Evolutionary conservation across 352 stramenopile species (phyloP), one percentile per base, ranked within the genome.

Genomic region (Globisporangium iwayamae): DNA sequence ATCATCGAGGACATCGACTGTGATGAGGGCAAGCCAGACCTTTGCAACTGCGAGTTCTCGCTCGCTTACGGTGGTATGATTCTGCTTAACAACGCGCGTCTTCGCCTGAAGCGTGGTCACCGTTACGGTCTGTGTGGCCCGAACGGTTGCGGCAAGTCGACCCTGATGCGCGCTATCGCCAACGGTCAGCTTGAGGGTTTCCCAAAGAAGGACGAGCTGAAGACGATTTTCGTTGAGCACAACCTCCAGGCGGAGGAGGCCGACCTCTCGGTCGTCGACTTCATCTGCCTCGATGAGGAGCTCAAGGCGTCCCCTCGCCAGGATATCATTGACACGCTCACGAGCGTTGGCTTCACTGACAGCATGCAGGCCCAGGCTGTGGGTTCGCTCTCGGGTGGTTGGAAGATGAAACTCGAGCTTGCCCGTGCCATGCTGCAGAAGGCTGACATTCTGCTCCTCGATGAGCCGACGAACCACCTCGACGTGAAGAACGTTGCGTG

Each of bases 11-110:
- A 98, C 59, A 92, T 99, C 10, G 83, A 99, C 75, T 98, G 97
- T 45, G 96, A 99, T 38, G 95, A 98, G 67, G 94, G 96, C 78
- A 94, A 97, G 59, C 96, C 98, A 45, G 94, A 99, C 72, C 82
- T 99, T 7, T 99, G 97, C 76, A 98, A 99, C 90, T 99, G 97
- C 73, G 93, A 98, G 74, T 99, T 99, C 80, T 99, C 97, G 65
- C 89, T 99, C 55, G 97, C 97, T 6, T 96, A 97, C 74, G 90
- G 88, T 86, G 91, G 92, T 75, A 96, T 96, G 79, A 94, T 96
- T 66, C 66, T 98, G 67, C 74, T 98, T 32, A 94, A 96, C 75
- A 93, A 94, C 72, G 91, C 91, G 6, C 89, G 93, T 67, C 84
- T 98, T 62, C 89, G 89, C 57, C 79, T 98, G 11, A 94, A 94